Base-by-base conservation (phyloP, 495 filamentous ascomycete species). In the Usnea hakonensis region DNA sequence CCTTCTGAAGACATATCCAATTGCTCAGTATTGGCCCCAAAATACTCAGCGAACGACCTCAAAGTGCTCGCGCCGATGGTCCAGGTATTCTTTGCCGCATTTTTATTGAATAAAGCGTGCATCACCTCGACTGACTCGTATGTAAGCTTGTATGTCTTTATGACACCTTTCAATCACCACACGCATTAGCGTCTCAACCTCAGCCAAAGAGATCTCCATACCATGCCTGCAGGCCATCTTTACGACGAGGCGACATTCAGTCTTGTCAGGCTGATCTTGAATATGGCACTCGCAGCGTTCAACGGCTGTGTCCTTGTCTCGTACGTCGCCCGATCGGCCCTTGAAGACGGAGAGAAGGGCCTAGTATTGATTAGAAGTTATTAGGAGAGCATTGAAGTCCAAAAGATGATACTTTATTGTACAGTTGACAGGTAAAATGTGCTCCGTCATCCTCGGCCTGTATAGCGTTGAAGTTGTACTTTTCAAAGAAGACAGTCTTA, bases 71-170 rank as follows among this genome's bases (percentile, higher is more conserved):
- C 85, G 52, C 86, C 81, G 30, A 95, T 89, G 30, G 76, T 80
- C 92, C 94, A 98, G 44, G 80, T 78, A 66, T 95, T 96, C 1
- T 73, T 79, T 6, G 89, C 86, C 41, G 76, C 77, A 14, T 78
- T 78, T 38, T 77, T 83, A 70, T 95, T 86, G 70, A 98, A 97
- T 37, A 93, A 80, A 19, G 93, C 95, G 72, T 95, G 90, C 71
- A 91, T 88, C 16, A 91, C 82, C 19, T 87, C 81, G 36, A 83
- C 83, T 23, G 87, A 80, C 70, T 98, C 94, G 70, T 96, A 98
- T 0, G 90, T 92, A 58, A 98, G 79, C 52, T 88, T 89, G 69
- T 97, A 96, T 5, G 90, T 93, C 64, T 95, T 95, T 37, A 90
- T 87, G 36, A 97, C 91, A 11, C 91, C 91, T 70, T 62, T 54